Conservation (phyloP, 352 stramenopile genomes). For the Phytophthora chlamydospora region DNA sequence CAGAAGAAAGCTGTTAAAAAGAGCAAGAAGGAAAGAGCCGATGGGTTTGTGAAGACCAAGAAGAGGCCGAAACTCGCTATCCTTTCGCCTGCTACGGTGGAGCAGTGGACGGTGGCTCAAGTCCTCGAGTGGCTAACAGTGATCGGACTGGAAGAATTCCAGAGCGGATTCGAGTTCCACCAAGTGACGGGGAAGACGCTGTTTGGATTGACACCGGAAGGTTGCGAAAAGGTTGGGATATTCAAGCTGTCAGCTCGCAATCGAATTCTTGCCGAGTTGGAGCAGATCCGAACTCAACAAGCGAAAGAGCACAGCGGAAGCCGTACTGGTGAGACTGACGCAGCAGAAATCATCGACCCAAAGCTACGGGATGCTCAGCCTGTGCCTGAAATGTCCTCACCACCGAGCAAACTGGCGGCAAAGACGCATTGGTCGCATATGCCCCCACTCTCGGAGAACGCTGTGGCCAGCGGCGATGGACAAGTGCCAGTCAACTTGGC, state of each 20-base stretch:
- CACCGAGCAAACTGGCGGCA: slow-evolving; percentile 25
- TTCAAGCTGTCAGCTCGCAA: slow-evolving; percentile 66
- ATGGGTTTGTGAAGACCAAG: slow-evolving; percentile 18
- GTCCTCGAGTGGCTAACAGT: slow-evolving; percentile 69
- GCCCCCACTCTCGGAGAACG: slow-evolving; percentile 53
- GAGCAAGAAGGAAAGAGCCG: slow-evolving; percentile 21
- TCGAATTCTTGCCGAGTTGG: slow-evolving; percentile 55
- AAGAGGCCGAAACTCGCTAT: slow-evolving; percentile 24
- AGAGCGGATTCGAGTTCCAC: slow-evolving; percentile 79
- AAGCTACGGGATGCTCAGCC: slow-evolving; percentile 50
- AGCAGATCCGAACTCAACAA: slow-evolving; percentile 46
- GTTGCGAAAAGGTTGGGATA: slow-evolving; percentile 60
- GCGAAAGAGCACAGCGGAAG: slow-evolving; percentile 2
- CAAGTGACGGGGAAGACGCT: slow-evolving; percentile 66
- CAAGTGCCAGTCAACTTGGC: slow-evolving; percentile 74
- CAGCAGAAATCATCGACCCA: slow-evolving; percentile 61
- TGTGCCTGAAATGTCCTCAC: slow-evolving; percentile 35
- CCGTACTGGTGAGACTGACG: slow-evolving; percentile 3
- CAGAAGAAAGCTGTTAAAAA: slow-evolving; percentile 42
- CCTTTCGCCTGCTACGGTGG: slow-evolving; percentile 46
- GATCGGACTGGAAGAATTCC: slow-evolving; percentile 68
- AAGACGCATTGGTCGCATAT: slow-evolving; percentile 78
- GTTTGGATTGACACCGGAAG: slow-evolving; percentile 49
- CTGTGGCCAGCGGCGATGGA: slow-evolving; percentile 10
- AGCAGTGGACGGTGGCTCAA: slow-evolving; percentile 58